Base-by-base conservation (phyloP, 805 yeast genomes). In the Wickerhamomyces queroliae region DNA sequence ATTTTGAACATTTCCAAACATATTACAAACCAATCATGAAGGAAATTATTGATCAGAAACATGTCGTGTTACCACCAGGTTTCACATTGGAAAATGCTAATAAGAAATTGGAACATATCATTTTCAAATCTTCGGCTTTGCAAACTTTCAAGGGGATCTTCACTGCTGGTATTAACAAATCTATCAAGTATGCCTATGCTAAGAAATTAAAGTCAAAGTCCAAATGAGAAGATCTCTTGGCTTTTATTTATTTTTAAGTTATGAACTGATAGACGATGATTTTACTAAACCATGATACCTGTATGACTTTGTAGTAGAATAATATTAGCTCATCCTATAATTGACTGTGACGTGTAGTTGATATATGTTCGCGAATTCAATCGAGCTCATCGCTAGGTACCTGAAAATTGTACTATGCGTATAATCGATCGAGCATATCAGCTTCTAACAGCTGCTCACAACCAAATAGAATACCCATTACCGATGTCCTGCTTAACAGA, bases 121-220 rank as follows among this genome's bases (percentile, higher is more conserved):
- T 90, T 7, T 67, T 67, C 32, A 63, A 64, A 55, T 81, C 93
- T n/a, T 85, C 95, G 13, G 55, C 80, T 13, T 60, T 78, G 8
- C 99, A 93, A 60, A 77, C 87, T 23, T 46, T 78, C 15, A 89
- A 91, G 59, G 99, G 99, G 0, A 52, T 91, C 2, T 64, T 87
- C 31, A 88, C 95, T 3, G 96, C 98, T 1, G 99, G 99, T 1
- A 36, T 84, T 1, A 55, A 66, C 16, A 85, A 83, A 55, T 78
- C 90, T 10, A 55, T 78, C 36, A 75, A 71, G 52, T 90, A 90
- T 59, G 90, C 95, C 5, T 64, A 74, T 59, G 95, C 87, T 35
- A 90, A 90, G 61, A 67, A 62, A 42, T 42, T 61, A 49, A 69
- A 69, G 48, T 66, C 70, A 3, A 52, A 48, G 48, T 54, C 45